phyloP scores from a whole-genome alignment of 2,329 filamentous ascomycete genomes.

The Tympanopsis confertula region DNA sequence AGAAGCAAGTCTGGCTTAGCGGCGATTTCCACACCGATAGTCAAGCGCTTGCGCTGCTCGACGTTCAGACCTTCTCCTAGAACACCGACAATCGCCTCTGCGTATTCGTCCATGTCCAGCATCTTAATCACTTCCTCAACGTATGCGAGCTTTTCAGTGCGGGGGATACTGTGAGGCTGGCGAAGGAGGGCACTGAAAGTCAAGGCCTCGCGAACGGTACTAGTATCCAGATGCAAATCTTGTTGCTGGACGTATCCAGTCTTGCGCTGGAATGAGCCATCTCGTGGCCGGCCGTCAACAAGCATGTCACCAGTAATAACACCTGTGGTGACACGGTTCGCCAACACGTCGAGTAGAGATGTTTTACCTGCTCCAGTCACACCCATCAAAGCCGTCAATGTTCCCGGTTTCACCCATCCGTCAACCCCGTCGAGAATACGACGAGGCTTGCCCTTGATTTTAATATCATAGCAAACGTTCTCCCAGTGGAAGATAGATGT shows the following conservation, averaged over 20 bases:
- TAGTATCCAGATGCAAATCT: conserved; percentile 75
- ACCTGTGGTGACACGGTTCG: conserved; percentile 77
- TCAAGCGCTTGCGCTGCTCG: conserved; percentile 65
- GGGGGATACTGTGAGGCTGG: conserved; percentile 64
- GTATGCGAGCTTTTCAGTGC: conserved; percentile 71
- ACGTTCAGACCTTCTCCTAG: conserved; percentile 75
- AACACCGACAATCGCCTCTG: conserved; percentile 81
- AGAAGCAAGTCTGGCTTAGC: conserved; percentile 82
- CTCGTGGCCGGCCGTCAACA: conserved; percentile 52
- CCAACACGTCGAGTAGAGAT: conserved; percentile 75
- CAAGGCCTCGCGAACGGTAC: conserved; percentile 79
- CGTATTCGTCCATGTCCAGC: conserved; percentile 80
- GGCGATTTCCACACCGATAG: conserved; percentile 90
- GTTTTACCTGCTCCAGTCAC: conserved; percentile 91
- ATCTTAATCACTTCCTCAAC: conserved; percentile 85
- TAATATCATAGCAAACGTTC: conserved; percentile 65
- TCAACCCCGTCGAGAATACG: conserved; percentile 76
- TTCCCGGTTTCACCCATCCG: conserved; percentile 89
- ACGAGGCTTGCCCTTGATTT: conserved; percentile 66
- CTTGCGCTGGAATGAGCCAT: conserved; percentile 79
- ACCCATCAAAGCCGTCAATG: conserved; percentile 81
- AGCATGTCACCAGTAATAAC: conserved; percentile 77
- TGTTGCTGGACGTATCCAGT: conserved; percentile 89
- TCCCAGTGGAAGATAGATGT: conserved; percentile 79
- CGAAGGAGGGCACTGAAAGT: conserved; percentile 77